Evolutionary conservation across 2,329 filamentous ascomycete genomes (phyloP).

Genomic region (Hymenoscyphus occultus): DNA sequence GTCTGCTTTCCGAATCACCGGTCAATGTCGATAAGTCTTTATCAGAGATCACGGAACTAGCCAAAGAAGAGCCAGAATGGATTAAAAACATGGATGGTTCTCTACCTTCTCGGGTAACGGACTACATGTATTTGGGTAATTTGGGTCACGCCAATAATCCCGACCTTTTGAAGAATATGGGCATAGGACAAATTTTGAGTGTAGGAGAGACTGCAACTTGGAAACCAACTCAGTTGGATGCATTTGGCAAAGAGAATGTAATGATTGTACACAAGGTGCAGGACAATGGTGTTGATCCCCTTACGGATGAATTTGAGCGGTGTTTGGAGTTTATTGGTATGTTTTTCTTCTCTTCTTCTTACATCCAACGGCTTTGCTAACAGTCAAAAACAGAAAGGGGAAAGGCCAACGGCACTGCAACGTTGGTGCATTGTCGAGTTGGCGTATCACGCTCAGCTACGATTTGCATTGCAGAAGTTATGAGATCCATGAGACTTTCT

Average conservation of each 20-base stretch:
- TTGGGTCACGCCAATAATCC: slow-evolving; percentile 92
- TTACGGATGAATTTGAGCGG: slow-evolving; percentile 79
- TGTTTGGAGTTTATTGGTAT: slow-evolving; percentile 91
- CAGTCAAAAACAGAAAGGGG: slow-evolving; percentile 62
- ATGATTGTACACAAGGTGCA: slow-evolving; percentile 83
- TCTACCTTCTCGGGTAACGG: slow-evolving; percentile 80
- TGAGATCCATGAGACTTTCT: slow-evolving; percentile 75
- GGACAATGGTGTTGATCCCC: slow-evolving; percentile 92
- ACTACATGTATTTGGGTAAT: slow-evolving; percentile 96
- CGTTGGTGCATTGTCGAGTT: slow-evolving; percentile 92
- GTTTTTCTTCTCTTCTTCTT: slow-evolving; percentile 37
- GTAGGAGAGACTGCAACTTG: slow-evolving; percentile 87
- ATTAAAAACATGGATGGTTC: slow-evolving; percentile 82
- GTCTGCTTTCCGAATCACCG: slow-evolving; percentile 71
- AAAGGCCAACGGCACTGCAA: slow-evolving; percentile 72
- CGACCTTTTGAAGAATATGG: slow-evolving; percentile 72
- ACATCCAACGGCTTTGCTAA: slow-evolving; percentile 16
- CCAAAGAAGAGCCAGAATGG: slow-evolving; percentile 70
- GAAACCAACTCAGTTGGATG: slow-evolving; percentile 65
- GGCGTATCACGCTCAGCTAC: slow-evolving; percentile 94
- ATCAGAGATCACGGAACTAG: slow-evolving; percentile 50
- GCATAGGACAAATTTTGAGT: slow-evolving; percentile 84
- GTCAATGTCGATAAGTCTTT: slow-evolving; percentile 46
- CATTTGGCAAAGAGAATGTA: slow-evolving; percentile 76
- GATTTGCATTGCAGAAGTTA: slow-evolving; percentile 98